A percentile compares a stretch with the other conserved stretches of the same genome.
phyloP scores from a whole-genome alignment of 2,329 filamentous ascomycete species.

The Botrytis sinoallii region DNA sequence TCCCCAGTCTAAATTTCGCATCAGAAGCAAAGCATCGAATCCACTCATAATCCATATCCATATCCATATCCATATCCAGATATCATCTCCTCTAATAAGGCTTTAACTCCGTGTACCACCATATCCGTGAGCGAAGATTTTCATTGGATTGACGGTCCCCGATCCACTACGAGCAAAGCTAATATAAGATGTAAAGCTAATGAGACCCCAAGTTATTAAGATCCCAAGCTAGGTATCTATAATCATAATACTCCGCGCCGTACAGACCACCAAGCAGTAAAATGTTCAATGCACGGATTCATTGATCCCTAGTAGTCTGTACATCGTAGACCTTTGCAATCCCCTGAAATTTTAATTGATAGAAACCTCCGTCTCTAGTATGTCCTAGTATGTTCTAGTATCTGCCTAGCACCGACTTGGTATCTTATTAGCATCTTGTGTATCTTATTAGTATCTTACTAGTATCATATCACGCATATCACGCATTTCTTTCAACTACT shows the following conservation, averaged over 20 bases:
- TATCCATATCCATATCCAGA: no score
- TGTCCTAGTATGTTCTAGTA: no score
- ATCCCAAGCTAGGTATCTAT: background rate
- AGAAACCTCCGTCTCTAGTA: background rate
- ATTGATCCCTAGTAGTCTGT: no score
- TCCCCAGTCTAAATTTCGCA: background rate
- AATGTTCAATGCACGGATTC: background rate
- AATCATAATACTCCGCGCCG: background rate
- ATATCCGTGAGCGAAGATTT: background rate
- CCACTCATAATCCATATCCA: no score
- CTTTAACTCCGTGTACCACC: background rate
- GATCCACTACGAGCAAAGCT: background rate
- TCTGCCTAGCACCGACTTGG: no score
- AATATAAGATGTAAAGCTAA: background rate
- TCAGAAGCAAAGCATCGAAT: background rate
- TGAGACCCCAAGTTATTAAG: no score
- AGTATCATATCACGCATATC: no score
- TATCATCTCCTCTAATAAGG: background rate
- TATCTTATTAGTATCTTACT: no score
- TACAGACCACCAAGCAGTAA: background rate
- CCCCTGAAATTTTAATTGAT: conserved; percentile 5
- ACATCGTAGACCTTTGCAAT: background rate
- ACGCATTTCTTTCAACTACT: background rate
- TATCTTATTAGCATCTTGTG: no score
- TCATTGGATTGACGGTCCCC: background rate